Percentiles rank a stretch among this genome's conserved stretches.
Evolutionary conservation across 1,284 basidiomycete species (phyloP).

Genomic region (Austropuccinia psidii): DNA sequence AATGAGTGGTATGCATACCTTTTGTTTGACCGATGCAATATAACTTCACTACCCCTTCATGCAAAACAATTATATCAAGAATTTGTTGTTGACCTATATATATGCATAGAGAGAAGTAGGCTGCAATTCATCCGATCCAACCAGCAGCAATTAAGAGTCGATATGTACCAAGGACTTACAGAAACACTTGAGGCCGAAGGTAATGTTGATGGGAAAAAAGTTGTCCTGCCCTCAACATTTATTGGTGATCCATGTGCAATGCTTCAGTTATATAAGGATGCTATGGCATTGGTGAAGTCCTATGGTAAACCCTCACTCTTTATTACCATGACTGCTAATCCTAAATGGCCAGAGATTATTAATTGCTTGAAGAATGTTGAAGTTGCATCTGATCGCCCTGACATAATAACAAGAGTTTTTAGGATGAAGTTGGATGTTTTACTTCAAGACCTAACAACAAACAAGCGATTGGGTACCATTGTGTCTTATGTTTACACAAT

Average conservation of each 20-base stretch:
- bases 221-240: constrained; percentile 49
- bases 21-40: not conserved
- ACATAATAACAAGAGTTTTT: not conserved
- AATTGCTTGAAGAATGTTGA: not conserved
- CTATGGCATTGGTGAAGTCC: constrained; percentile 46
- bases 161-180: constrained; percentile 38
- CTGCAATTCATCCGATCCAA: constrained; percentile 45
- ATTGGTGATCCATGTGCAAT: constrained; percentile 47
- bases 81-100: constrained; percentile 49
- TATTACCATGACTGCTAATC: constrained; percentile 50
- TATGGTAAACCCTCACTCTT: constrained; percentile 49
- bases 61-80: constrained; percentile 49
- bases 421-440: not conserved
- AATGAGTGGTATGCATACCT: not conserved
- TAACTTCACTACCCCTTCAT: not conserved
- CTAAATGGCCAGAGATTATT: constrained; percentile 49
- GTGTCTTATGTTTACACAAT: not conserved
- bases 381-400: not conserved
- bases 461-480: not conserved
- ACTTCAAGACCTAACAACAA: not conserved
- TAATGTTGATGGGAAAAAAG: constrained; percentile 46
- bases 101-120: constrained; percentile 43
- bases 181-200: constrained; percentile 1
- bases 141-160: constrained; percentile 49
- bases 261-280: constrained; percentile 48